These are phyloP conservation scores for Tinospora cordifolia DNA, from an alignment of 164 flowering plant species.

Conservation along the genomic window DNA sequence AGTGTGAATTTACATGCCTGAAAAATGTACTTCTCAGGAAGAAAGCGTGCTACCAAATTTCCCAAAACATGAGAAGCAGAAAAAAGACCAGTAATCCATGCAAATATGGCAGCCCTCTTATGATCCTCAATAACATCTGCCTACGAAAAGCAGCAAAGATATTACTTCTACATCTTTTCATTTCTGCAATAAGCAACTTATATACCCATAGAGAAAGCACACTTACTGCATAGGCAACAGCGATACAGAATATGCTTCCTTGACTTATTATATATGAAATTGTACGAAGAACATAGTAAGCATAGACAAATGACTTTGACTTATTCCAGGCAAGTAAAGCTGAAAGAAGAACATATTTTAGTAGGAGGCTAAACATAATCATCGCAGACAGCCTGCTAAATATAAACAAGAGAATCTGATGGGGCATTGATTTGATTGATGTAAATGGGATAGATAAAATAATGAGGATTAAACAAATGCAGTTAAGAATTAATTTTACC, in stretches of 20 bases:
- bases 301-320: slow-evolving; percentile 61
- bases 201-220: background rate
- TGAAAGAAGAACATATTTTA: slow-evolving; percentile 21
- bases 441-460: background rate
- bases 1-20: slow-evolving; percentile 29
- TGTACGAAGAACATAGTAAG: slow-evolving; percentile 72
- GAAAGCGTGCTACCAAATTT: slow-evolving; percentile 67
- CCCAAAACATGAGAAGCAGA: slow-evolving; percentile 84
- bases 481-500: slow-evolving; percentile 33
- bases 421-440: too few relatives aligned
- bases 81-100: slow-evolving; percentile 76
- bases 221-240: slow-evolving; percentile 82
- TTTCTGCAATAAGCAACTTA: background rate
- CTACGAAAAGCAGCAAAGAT: slow-evolving; percentile 28
- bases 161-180: background rate
- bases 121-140: slow-evolving; percentile 60
- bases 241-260: slow-evolving; percentile 85
- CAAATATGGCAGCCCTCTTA: slow-evolving; percentile 66
- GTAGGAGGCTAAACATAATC: background rate
- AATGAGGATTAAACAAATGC: too few relatives aligned
- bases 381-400: too few relatives aligned
- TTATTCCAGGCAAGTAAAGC: slow-evolving; percentile 61
- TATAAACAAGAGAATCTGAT: too few relatives aligned
- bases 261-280: slow-evolving; percentile 73
- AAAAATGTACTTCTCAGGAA: slow-evolving; percentile 69